These are phyloP conservation scores for Pyropia yezoensis DNA, from an alignment of 23 red algal species.

Conservation along the genomic window DNA sequence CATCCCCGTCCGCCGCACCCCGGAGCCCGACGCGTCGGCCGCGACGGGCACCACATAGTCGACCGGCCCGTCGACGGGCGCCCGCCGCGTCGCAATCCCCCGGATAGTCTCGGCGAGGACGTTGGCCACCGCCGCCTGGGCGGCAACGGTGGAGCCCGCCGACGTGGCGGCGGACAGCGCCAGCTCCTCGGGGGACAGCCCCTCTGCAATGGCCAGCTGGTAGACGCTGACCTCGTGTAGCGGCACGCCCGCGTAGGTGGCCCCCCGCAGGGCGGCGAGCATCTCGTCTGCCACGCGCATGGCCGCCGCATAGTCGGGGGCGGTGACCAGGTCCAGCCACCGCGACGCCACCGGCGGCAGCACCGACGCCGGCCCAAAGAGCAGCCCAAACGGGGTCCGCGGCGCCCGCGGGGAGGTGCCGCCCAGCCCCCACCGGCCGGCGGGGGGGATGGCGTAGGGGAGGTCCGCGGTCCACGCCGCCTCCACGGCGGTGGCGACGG, in stretches of 20 bases:
- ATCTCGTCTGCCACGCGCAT: conserved; percentile 40
- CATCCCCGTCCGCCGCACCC: conserved; percentile 16
- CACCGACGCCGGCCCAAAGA: conserved; percentile 10
- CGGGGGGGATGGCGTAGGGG: too few species aligned
- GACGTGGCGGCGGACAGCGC: conserved; percentile 1
- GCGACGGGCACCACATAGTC: conserved; percentile 10
- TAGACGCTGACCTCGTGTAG: conserved; percentile 18
- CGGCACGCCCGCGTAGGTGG: conserved; percentile 9
- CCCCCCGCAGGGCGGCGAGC: background rate
- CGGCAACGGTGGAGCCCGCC: too few species aligned
- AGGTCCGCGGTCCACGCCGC: too few species aligned
- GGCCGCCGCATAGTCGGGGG: conserved; percentile 10
- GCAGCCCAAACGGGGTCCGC: background rate
- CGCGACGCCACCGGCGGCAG: conserved; percentile 7
- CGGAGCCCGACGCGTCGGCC: conserved; percentile 6
- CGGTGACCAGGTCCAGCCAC: background rate
- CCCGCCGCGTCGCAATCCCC: too few species aligned
- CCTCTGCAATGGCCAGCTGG: conserved; percentile 28
- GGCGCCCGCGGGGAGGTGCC: too few species aligned
- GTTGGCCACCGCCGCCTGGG: too few species aligned
- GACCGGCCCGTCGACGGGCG: background rate
- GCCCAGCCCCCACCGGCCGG: too few species aligned
- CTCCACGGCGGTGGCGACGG: too few species aligned
- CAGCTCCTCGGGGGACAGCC: conserved; percentile 39
- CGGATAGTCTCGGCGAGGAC: too few species aligned